A percentile compares a stretch with the other conserved stretches of the same genome.
Conservation (phyloP, 768 basidiomycete genomes). For the Clavaria fumosa region DNA sequence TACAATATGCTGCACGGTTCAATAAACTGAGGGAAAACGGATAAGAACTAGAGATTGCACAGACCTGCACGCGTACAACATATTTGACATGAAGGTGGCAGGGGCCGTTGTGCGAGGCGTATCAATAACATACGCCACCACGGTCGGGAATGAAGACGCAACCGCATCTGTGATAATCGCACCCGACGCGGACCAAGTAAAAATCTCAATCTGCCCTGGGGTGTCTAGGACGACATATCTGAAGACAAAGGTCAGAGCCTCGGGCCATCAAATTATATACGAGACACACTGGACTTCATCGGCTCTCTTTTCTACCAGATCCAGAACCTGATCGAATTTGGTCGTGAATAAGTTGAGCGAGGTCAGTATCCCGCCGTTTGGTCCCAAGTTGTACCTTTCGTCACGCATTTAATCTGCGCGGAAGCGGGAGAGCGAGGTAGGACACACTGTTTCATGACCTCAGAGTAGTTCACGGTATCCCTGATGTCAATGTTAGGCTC, state of each 20-base stretch:
- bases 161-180: conserved; percentile 97
- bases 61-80: conserved; percentile 96
- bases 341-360: conserved; percentile 96
- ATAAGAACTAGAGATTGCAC: conserved; percentile 13
- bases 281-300: conserved; percentile 69
- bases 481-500: conserved; percentile 96
- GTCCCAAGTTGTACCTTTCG: conserved; percentile 88
- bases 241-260: conserved; percentile 7
- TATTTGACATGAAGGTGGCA: conserved; percentile 98
- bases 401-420: conserved; percentile 3
- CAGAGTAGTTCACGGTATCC: conserved; percentile 92
- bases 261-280: not conserved
- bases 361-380: conserved; percentile 95
- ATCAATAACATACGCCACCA: conserved; percentile 94
- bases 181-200: conserved; percentile 98
- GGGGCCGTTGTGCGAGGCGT: conserved; percentile 90
- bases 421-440: conserved; percentile 10
- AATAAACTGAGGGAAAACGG: not conserved
- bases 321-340: conserved; percentile 94
- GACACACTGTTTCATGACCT: conserved; percentile 99
- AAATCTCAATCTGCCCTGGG: conserved; percentile 98
- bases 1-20: conserved; percentile 65
- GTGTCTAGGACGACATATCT: conserved; percentile 95
- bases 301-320: conserved; percentile 80
- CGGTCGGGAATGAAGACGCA: conserved; percentile 83